phyloP scores from a whole-genome alignment of 768 basidiomycete species.

The Tulasnella calospora region DNA sequence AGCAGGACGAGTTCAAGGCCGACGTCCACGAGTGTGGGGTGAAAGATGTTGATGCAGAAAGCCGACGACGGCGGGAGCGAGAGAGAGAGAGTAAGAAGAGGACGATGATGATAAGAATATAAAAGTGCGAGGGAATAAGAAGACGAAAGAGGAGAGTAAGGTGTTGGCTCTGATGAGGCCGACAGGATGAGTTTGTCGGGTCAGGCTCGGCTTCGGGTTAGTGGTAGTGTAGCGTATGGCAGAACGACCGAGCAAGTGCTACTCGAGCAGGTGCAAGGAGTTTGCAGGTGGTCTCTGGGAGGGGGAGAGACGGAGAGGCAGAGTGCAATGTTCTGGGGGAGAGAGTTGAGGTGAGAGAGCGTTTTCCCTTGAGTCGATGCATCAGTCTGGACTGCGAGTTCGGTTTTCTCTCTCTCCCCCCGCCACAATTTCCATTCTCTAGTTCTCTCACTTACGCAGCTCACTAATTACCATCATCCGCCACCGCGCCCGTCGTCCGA shows the following conservation, averaged over 20 bases:
- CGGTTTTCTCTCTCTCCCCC: background rate
- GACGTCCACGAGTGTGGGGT: background rate
- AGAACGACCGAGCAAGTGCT: background rate
- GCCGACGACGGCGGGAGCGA: background rate
- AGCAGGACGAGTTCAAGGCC: background rate
- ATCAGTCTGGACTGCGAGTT: background rate
- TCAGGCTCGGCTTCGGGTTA: background rate
- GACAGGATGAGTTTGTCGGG: background rate
- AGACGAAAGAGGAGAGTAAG: constrained; percentile 1
- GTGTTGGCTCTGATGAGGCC: constrained; percentile 14
- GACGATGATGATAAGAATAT: constrained; percentile 8
- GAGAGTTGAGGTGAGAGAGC: background rate
- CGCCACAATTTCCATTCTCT: background rate
- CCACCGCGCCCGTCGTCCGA: background rate
- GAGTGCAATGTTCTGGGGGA: background rate
- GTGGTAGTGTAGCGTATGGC: background rate
- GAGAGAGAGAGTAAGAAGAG: background rate
- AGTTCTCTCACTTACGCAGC: background rate
- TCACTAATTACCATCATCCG: background rate
- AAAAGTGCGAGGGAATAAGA: background rate
- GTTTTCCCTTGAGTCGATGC: background rate
- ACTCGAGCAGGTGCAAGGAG: background rate
- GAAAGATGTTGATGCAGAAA: background rate
- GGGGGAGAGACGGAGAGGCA: background rate
- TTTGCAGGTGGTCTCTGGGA: background rate